Base-by-base conservation (phyloP, 331 rosid species). In the Stylosanthes scabra region DNA sequence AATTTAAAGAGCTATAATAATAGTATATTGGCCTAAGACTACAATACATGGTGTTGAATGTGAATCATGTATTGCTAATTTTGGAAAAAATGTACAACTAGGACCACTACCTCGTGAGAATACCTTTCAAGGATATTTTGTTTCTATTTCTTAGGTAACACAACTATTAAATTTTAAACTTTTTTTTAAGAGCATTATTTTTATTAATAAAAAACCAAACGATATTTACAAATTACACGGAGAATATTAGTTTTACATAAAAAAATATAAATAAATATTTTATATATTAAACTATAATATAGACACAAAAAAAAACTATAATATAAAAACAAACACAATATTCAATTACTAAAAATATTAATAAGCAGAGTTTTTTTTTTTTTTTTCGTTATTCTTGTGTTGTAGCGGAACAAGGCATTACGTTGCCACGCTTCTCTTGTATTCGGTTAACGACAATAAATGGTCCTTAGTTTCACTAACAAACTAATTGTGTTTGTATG, bases 71-170 rank as follows among this genome's bases (percentile, higher is more conserved):
- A 72, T 25, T 72, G 69, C 87, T 68, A 63, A 57, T 80, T 76
- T 63, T 63, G 84, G 82, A 67, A 72, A 80, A 64, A 63, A 63
- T 77, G 59, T 28, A 66, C 37, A 7, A 55, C 63, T 60, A 71
- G 81, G 79, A 83, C 87, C 80, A 80, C 80, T 47, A 56, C 7
- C 51, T 72, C 63, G 67, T 59, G 66, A 68, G 4, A 68, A 72
- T 67, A 62, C 13, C 74, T 73, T 64, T 68, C 72, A 34, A 67
- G 51, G 85, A 67, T 51, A 57, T n/a, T 75, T 83, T 67, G 55
- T 40, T 71, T 74, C 59, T 66, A 74, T 70, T 6, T 52, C 31
- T 66, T 56, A 49, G 72, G 76, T 71, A 72, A 39, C 74, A 57
- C 55, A 62, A 50, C 49, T 57, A 63, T 27, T 14, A 61, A 41